Base-by-base conservation (phyloP, 805 yeast genomes). In the Wickerhamiella domercqiae region DNA sequence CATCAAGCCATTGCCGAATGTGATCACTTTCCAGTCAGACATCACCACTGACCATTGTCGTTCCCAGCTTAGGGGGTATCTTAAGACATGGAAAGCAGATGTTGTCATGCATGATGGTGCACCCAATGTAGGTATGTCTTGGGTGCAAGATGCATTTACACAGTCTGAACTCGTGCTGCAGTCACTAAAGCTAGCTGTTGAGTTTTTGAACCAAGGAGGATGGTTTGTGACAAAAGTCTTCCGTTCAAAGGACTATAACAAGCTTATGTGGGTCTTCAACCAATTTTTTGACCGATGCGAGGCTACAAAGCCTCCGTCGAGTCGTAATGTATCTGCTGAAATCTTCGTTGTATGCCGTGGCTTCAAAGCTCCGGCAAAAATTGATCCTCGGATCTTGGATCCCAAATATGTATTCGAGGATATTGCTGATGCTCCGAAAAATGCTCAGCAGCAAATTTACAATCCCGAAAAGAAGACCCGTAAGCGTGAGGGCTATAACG, bases 41-140 rank as follows among this genome's bases (percentile, higher is more conserved):
- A 90, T 90, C 54, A 90, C 99, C 1, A 87, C 98, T 5, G 97
- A 90, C 52, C 96, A 87, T 61, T 90, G 99, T 67, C 71, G 96
- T 49, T 82, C 95, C 32, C 83, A 73, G 58, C 68, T 90, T 45
- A 73, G 97, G 55, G 96, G 96, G 21, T 84, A 87, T 55, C 77
- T 90, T 78, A 90, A 90, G 59, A 86, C 97, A 1, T 90, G 97
- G 96, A 90, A 90, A 52, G 99, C 97, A 1, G 97, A 90, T 55
- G 82, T 94, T 0, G 97, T 90, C 15, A 64, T 90, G 54, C 98
- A 90, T 61, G 99, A 90, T 69, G 99, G 99, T 76, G 99, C 99
- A 21, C 99, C 99, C 21, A 90, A 90, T 54, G 97, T 90, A 51
- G 99, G 99, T 77, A 69, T 90, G 54, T 94, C 94, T n/a, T 90